Conservation (phyloP, 2,329 filamentous ascomycete species). For the Epichloe brachyelytri region DNA sequence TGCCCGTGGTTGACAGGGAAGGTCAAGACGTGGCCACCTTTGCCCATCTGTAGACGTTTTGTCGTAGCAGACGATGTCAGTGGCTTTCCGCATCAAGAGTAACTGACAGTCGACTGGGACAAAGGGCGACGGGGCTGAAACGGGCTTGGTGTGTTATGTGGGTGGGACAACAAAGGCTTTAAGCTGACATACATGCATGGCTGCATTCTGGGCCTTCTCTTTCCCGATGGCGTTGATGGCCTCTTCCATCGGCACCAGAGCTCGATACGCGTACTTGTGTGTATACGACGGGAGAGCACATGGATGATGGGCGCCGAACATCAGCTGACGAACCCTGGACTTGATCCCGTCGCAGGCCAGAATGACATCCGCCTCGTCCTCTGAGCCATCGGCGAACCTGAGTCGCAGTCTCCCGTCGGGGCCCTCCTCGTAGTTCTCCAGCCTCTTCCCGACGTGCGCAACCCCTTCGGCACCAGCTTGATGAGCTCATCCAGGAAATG, state of each 20-base stretch:
- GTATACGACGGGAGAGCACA: conserved; percentile 31
- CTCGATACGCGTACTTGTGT: conserved; percentile 45
- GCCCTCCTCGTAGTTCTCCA: conserved; percentile 18
- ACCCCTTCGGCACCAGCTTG: conserved; percentile 21
- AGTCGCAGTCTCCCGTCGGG: conserved; percentile 15
- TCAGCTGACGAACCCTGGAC: conserved; percentile 33
- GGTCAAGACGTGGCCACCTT: conserved; percentile 3
- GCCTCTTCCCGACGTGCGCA: conserved; percentile 21
- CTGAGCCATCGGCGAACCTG: conserved; percentile 25
- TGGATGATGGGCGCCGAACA: conserved; percentile 30
- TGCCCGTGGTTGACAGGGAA: conserved; percentile 4
- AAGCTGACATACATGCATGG: conserved; percentile 4
- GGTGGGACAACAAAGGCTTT: neutral
- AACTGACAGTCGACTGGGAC: neutral
- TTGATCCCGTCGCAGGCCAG: conserved; percentile 56
- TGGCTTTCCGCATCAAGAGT: neutral
- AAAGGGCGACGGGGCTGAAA: neutral
- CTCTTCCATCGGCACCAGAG: conserved; percentile 32
- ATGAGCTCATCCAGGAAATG: conserved; percentile 27
- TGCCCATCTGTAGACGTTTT: conserved; percentile 1
- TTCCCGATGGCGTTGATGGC: conserved; percentile 35
- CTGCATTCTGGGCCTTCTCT: conserved; percentile 16
- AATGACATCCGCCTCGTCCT: conserved; percentile 19
- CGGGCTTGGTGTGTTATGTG: too few species aligned
- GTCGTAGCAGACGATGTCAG: neutral